A percentile compares a stretch with the other conserved stretches of the same genome.
Conservation (phyloP, 352 stramenopile genomes). For the Globisporangium viniferum region DNA sequence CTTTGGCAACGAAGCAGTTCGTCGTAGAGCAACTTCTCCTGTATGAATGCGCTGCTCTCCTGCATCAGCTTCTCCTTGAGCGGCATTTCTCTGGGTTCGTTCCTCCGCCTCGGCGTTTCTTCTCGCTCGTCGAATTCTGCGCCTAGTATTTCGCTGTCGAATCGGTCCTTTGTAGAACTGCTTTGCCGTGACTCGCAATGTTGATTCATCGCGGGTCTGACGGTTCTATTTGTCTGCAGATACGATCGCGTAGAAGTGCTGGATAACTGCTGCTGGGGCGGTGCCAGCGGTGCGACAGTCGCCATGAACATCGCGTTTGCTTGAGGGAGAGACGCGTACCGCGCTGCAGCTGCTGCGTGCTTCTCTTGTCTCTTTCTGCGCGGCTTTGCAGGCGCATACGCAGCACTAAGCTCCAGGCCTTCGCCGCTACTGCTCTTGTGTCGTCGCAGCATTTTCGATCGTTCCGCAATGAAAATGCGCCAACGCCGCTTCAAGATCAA, state of each 20-base stretch:
- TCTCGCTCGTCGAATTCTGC: background rate
- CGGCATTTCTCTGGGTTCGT: background rate
- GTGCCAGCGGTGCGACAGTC: background rate
- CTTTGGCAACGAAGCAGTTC: slow-evolving; percentile 34
- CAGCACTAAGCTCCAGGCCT: background rate
- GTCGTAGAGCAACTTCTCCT: slow-evolving; percentile 33
- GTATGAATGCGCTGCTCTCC: slow-evolving; percentile 13
- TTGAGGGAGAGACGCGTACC: background rate
- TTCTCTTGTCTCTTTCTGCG: background rate
- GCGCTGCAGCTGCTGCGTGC: background rate
- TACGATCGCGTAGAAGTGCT: background rate
- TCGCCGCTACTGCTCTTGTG: slow-evolving; percentile 3
- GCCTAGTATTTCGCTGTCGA: background rate
- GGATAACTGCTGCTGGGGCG: background rate
- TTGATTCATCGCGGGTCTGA: background rate
- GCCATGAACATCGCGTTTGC: slow-evolving; percentile 2
- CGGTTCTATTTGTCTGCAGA: slow-evolving; percentile 2
- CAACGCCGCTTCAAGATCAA: slow-evolving; percentile 1
- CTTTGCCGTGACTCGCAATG: background rate
- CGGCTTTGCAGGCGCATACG: background rate
- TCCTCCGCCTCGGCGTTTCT: slow-evolving; percentile 1
- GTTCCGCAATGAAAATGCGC: background rate
- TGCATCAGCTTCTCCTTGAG: background rate
- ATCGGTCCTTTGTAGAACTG: background rate
- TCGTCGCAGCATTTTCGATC: background rate